These are phyloP conservation scores for Aspergillus costaricaensis DNA, from an alignment of 2,329 filamentous ascomycete species.

Conservation along the genomic window DNA sequence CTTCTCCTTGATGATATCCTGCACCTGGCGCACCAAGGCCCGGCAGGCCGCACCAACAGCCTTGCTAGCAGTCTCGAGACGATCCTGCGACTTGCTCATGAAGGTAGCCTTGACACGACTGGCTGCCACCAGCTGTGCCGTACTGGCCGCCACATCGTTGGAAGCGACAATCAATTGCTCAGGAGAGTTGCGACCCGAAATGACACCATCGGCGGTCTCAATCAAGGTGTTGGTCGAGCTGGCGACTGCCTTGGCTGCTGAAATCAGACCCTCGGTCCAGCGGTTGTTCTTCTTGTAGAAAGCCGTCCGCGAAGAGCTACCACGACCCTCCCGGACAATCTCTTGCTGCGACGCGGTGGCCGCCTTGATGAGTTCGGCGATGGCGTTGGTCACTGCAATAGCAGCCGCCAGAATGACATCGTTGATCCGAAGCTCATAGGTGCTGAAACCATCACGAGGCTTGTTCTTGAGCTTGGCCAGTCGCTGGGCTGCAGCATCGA, in stretches of 20 bases:
- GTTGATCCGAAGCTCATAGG: conserved; percentile 94
- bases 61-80: conserved; percentile 86
- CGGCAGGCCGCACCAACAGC: conserved; percentile 88
- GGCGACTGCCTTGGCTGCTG: conserved; percentile 93
- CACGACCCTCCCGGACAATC: conserved; percentile 90
- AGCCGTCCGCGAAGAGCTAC: conserved; percentile 80
- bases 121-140: conserved; percentile 92
- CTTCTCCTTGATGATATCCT: conserved; percentile 87
- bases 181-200: conserved; percentile 86
- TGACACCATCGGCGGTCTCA: conserved; percentile 94
- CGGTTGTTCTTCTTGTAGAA: conserved; percentile 99
- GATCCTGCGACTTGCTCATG: conserved; percentile 96
- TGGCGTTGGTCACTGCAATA: conserved; percentile 88
- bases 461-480: conserved; percentile 93
- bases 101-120: conserved; percentile 96
- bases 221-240: conserved; percentile 93
- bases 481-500: conserved; percentile 85
- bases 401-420: conserved; percentile 93
- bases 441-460: conserved; percentile 91
- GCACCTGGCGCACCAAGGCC: conserved; percentile 85
- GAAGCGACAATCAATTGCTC: conserved; percentile 98
- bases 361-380: conserved; percentile 90
- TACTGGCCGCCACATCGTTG: conserved; percentile 94
- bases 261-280: conserved; percentile 97
- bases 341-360: conserved; percentile 92